Evolutionary conservation across 2,329 filamentous ascomycete genomes (phyloP).

Genomic region (Mycogone perniciosa): DNA sequence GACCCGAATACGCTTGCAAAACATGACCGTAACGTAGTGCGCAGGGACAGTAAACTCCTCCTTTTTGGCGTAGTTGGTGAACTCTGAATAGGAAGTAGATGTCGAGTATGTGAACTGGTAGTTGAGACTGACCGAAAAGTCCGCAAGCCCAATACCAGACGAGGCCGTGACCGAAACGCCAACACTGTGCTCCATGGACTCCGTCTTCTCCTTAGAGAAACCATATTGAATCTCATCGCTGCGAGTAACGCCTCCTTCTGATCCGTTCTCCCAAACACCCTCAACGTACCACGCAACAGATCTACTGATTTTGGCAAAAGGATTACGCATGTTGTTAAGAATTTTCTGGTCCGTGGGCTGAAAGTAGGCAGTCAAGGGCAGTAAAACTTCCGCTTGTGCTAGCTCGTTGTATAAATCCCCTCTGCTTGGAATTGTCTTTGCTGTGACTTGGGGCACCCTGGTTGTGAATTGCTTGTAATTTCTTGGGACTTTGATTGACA

Average conservation of each 20-base stretch:
- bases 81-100: neutral
- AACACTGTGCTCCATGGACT: neutral
- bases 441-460: neutral
- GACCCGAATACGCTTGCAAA: neutral
- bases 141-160: neutral
- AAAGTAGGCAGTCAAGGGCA: neutral
- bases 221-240: neutral
- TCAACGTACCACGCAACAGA: neutral
- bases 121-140: neutral
- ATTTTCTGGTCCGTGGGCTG: neutral
- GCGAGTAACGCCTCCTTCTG: neutral
- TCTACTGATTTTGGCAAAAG: neutral
- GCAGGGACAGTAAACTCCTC: neutral
- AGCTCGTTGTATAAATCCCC: neutral
- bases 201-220: neutral
- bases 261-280: neutral
- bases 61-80: neutral
- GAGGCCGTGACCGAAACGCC: neutral
- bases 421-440: neutral
- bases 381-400: neutral
- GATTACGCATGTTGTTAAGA: neutral
- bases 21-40: neutral
- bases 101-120: neutral
- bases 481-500: neutral
- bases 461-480: neutral